These are phyloP conservation scores for Saccharum hybrid DNA, from an alignment of 202 grass and related monocot genomes.

Conservation along the genomic window DNA sequence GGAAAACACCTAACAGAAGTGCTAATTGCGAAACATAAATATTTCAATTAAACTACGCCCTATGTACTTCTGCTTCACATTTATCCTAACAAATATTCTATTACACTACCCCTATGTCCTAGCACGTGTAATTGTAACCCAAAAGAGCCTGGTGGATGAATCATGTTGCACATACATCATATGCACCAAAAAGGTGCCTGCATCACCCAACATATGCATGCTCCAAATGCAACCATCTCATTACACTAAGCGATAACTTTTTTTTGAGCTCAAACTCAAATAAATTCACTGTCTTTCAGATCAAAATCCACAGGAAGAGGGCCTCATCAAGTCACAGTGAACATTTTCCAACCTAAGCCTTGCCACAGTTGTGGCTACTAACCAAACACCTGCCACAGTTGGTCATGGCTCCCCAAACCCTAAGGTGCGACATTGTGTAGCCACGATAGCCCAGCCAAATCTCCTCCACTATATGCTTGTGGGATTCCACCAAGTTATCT, in stretches of 20 bases:
- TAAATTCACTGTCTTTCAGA: constrained; percentile 12
- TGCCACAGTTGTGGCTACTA: not conserved
- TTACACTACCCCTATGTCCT: constrained; percentile 21
- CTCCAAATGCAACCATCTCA: constrained; percentile 15
- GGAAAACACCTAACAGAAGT: constrained; percentile 11
- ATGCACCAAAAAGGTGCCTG: constrained; percentile 7
- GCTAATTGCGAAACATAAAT: constrained; percentile 7
- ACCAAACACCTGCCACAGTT: not conserved
- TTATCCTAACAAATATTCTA: not conserved
- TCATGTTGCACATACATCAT: constrained; percentile 3
- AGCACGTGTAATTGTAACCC: constrained; percentile 1
- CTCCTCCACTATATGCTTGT: not conserved
- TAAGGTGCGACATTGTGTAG: not conserved
- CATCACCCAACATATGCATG: constrained; percentile 29
- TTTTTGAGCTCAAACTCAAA: not conserved
- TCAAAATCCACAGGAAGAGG: constrained; percentile 4
- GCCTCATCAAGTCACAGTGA: not conserved
- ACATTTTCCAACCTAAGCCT: constrained; percentile 1
- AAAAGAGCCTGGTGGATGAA: constrained; percentile 26
- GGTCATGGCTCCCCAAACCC: not conserved
- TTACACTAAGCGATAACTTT: constrained; percentile 10
- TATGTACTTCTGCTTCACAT: constrained; percentile 9
- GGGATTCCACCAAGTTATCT: not conserved
- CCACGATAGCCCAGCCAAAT: not conserved
- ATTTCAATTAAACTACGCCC: not conserved